These are phyloP conservation scores for Limtongozyma cylindracea DNA, from an alignment of 805 yeast genomes.

Conservation along the genomic window DNA sequence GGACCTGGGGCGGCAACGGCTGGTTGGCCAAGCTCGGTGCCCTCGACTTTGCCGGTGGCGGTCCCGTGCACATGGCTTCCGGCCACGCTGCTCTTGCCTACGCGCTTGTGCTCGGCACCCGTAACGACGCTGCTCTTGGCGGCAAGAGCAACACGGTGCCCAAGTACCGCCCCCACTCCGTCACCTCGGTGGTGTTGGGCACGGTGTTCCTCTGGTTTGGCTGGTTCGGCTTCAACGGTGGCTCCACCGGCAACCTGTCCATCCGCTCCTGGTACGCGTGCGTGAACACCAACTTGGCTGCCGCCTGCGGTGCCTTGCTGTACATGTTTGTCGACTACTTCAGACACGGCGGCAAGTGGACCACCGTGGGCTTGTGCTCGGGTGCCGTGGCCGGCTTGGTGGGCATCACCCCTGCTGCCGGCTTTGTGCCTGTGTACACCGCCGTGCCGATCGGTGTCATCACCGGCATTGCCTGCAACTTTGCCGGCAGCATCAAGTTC, in stretches of 20 bases:
- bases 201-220: slow-evolving; percentile 94
- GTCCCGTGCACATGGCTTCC: slow-evolving; percentile 88
- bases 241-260: slow-evolving; percentile 84
- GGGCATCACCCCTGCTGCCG: slow-evolving; percentile 93
- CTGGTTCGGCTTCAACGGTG: slow-evolving; percentile 98
- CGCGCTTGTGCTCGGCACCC: slow-evolving; percentile 77
- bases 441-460: slow-evolving; percentile 66
- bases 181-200: slow-evolving; percentile 74
- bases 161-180: slow-evolving; percentile 84
- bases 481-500: slow-evolving; percentile 61
- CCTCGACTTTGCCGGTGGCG: slow-evolving; percentile 95
- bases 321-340: slow-evolving; percentile 86
- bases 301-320: slow-evolving; percentile 76
- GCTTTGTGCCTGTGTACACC: slow-evolving; percentile 81
- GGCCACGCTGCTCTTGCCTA: slow-evolving; percentile 92
- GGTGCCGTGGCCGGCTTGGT: slow-evolving; percentile 90
- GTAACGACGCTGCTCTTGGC: slow-evolving; percentile 56
- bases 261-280: slow-evolving; percentile 89
- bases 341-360: slow-evolving; percentile 74
- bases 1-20: slow-evolving; percentile 94
- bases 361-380: slow-evolving; percentile 81
- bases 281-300: slow-evolving; percentile 84
- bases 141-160: slow-evolving; percentile 60
- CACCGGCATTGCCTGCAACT: slow-evolving; percentile 57
- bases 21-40: slow-evolving; percentile 74